Conservation (phyloP, 2,329 filamentous ascomycete genomes). For the Fusarium brachygibbosum region DNA sequence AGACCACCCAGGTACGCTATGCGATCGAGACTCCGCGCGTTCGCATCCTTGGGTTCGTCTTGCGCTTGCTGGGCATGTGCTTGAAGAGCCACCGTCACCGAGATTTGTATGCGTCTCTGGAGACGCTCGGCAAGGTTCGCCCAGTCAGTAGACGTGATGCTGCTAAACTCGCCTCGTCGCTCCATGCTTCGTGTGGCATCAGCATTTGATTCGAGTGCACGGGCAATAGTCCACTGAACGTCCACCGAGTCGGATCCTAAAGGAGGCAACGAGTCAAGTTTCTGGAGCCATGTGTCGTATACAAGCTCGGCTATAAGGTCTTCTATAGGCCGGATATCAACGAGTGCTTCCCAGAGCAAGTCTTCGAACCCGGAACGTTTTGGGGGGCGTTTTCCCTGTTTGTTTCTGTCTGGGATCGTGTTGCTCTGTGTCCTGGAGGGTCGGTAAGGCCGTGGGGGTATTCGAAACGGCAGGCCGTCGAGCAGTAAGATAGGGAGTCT, state of each 20-base stretch:
- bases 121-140: conserved; percentile 40
- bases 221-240: conserved; percentile 40
- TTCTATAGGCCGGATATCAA: conserved; percentile 30
- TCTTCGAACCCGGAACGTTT: conserved; percentile 41
- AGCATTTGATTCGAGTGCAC: conserved; percentile 47
- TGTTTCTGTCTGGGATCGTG: background rate
- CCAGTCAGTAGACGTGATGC: conserved; percentile 41
- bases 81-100: conserved; percentile 22
- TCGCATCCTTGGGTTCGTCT: conserved; percentile 48
- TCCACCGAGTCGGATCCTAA: conserved; percentile 24
- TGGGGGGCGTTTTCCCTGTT: background rate
- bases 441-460: conserved; percentile 12
- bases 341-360: conserved; percentile 36
- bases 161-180: conserved; percentile 33
- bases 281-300: conserved; percentile 47
- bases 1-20: conserved; percentile 65
- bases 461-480: conserved; percentile 38
- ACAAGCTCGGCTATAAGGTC: conserved; percentile 46
- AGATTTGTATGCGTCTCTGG: conserved; percentile 44
- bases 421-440: conserved; percentile 19
- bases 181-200: conserved; percentile 42
- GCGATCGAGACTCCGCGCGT: conserved; percentile 60
- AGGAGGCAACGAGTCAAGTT: conserved; percentile 41
- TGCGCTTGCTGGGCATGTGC: conserved; percentile 19
- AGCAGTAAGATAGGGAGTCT: conserved; percentile 44